Conservation (phyloP, 2,329 filamentous ascomycete species). For the Aspergillus clavatus region DNA sequence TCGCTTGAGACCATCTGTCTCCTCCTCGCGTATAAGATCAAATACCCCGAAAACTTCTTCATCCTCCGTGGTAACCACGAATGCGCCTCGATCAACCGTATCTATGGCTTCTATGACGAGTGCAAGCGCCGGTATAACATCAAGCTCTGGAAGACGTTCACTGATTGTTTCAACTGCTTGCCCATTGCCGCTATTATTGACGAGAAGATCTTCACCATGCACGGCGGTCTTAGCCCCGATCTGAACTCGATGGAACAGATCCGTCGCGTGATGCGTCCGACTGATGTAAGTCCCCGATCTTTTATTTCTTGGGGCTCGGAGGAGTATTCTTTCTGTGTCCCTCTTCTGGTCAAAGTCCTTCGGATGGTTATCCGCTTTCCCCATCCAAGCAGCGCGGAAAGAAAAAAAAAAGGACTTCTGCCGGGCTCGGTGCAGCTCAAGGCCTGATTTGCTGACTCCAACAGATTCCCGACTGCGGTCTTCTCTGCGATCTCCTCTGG, state of each 20-base stretch:
- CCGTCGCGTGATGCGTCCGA: constrained; percentile 95
- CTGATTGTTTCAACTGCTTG: constrained; percentile 98
- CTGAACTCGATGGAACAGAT: constrained; percentile 99
- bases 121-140: constrained; percentile 99
- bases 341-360: background rate
- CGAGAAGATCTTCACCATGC: constrained; percentile 99
- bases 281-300: constrained; percentile 68
- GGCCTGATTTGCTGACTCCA: constrained; percentile 38
- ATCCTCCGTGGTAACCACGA: constrained; percentile 98
- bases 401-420: constrained; percentile 12
- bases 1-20: constrained; percentile 98
- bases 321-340: background rate
- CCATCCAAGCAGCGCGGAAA: constrained; percentile 5
- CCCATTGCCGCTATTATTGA: constrained; percentile 98
- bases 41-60: constrained; percentile 99
- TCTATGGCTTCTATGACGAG: constrained; percentile 99
- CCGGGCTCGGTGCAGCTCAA: constrained; percentile 28
- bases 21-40: constrained; percentile 97
- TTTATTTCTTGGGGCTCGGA: background rate
- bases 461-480: constrained; percentile 94
- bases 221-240: constrained; percentile 93
- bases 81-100: constrained; percentile 96
- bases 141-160: constrained; percentile 99
- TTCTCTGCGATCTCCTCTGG: constrained; percentile 96
- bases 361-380: too few species aligned